Evolutionary conservation across 1,139 yeast species (phyloP).

Genomic region (Kodamaea alishanica): DNA sequence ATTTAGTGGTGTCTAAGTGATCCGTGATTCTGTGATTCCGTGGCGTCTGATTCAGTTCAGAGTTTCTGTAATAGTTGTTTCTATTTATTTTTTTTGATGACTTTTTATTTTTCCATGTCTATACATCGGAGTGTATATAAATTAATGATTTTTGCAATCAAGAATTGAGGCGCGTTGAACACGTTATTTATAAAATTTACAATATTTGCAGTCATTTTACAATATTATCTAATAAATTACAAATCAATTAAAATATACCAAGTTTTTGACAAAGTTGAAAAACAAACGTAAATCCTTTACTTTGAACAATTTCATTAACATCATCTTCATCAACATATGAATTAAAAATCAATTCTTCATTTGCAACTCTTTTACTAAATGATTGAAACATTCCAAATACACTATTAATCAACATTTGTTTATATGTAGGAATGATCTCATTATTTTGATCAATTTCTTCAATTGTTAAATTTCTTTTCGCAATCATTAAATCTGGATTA

Average conservation of each 20-base stretch:
- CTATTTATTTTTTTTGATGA: not conserved
- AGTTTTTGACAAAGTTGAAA: constrained; percentile 31
- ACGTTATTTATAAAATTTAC: too few species aligned
- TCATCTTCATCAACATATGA: constrained; percentile 26
- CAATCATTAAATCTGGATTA: constrained; percentile 44
- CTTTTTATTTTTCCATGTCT: constrained; percentile 1
- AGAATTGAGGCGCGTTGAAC: too few species aligned
- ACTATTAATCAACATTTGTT: constrained; percentile 20
- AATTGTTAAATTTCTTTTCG: constrained; percentile 7
- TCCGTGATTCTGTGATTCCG: too few species aligned
- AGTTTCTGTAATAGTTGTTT: too few species aligned
- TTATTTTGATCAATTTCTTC: constrained; percentile 10
- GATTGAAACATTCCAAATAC: constrained; percentile 17
- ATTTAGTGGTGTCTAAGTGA: not conserved
- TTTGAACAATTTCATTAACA: constrained; percentile 14
- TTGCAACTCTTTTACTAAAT: constrained; percentile 16
- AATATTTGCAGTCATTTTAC: too few species aligned
- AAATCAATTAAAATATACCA: constrained; percentile 26
- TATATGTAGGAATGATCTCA: constrained; percentile 17
- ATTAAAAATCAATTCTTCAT: constrained; percentile 24
- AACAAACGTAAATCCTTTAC: constrained; percentile 16
- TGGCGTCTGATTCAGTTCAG: too few species aligned
- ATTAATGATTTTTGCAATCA: constrained; percentile 1
- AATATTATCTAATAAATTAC: too few species aligned
- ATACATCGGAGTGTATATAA: constrained; percentile 4